Conservation (phyloP, 768 basidiomycete genomes). For the Harrya chromipes region DNA sequence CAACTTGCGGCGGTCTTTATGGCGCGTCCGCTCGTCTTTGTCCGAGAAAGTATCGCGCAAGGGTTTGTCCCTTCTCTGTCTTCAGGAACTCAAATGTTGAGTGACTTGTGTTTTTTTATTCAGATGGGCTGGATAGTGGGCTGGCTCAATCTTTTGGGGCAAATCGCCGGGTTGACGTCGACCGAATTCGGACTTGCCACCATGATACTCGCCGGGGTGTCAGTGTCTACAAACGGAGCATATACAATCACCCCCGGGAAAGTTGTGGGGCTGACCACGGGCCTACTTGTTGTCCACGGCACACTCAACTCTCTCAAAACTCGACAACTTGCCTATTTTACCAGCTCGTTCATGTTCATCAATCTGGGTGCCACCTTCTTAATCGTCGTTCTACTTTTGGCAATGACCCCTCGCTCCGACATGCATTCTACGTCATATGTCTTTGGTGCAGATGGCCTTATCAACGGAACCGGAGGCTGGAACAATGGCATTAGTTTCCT, state of each 20-base stretch:
- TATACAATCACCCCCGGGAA: conserved; percentile 37
- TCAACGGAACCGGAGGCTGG: conserved; percentile 43
- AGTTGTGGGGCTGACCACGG: conserved; percentile 41
- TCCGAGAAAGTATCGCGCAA: conserved; percentile 61
- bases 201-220: conserved; percentile 32
- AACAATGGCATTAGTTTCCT: conserved; percentile 42
- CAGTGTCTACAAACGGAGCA: conserved; percentile 26
- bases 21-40: conserved; percentile 79
- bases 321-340: conserved; percentile 33
- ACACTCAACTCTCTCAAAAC: conserved; percentile 43
- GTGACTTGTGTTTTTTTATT: not conserved
- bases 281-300: conserved; percentile 41
- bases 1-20: conserved; percentile 40
- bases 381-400: conserved; percentile 42
- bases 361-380: conserved; percentile 42
- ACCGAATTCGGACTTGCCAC: conserved; percentile 37
- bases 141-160: conserved; percentile 33
- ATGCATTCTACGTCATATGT: conserved; percentile 60
- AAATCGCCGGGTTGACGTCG: conserved; percentile 30
- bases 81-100: not conserved
- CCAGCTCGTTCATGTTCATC: conserved; percentile 40
- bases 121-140: conserved; percentile 31
- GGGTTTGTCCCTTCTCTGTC: conserved; percentile 34
- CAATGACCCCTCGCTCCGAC: conserved; percentile 42
- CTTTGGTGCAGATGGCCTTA: conserved; percentile 43